These are phyloP conservation scores for Cynara cardunculus DNA, from an alignment of 129 eudicot genomes.

Conservation along the genomic window DNA sequence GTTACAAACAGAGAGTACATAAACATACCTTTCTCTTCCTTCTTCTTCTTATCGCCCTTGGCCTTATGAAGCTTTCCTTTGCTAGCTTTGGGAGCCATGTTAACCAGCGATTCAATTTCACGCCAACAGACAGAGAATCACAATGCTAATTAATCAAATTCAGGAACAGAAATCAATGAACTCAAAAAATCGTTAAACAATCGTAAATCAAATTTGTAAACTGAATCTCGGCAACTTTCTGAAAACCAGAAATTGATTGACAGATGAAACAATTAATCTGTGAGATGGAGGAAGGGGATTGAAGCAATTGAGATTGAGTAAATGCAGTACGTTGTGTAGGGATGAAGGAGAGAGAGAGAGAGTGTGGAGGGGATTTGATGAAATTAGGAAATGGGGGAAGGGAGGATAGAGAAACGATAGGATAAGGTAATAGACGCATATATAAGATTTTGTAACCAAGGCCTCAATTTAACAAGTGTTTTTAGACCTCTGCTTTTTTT, in stretches of 20 bases:
- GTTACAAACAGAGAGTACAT: background rate
- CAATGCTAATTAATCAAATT: background rate
- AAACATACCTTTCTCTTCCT: slow-evolving; percentile 78
- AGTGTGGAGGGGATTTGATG: background rate
- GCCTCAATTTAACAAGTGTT: too few relatives aligned
- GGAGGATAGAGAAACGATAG: slow-evolving; percentile 36
- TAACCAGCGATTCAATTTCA: background rate
- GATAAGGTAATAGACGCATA: slow-evolving; percentile 58
- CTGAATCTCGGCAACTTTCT: background rate
- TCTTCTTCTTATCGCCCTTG: slow-evolving; percentile 96
- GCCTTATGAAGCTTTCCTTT: slow-evolving; percentile 77
- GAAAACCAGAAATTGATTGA: background rate
- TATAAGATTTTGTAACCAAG: background rate
- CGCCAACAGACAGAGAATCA: background rate
- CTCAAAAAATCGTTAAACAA: background rate
- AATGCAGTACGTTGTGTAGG: background rate
- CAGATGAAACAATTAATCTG: background rate
- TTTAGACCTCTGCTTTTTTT: background rate
- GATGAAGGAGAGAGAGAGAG: background rate
- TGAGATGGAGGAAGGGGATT: background rate
- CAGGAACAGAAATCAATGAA: background rate
- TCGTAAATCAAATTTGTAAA: background rate
- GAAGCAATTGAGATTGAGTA: background rate
- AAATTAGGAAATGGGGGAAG: background rate
- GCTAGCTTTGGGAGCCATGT: slow-evolving; percentile 86